Conservation (phyloP, 1,284 basidiomycete genomes). For the Chalciporus sp. region DNA sequence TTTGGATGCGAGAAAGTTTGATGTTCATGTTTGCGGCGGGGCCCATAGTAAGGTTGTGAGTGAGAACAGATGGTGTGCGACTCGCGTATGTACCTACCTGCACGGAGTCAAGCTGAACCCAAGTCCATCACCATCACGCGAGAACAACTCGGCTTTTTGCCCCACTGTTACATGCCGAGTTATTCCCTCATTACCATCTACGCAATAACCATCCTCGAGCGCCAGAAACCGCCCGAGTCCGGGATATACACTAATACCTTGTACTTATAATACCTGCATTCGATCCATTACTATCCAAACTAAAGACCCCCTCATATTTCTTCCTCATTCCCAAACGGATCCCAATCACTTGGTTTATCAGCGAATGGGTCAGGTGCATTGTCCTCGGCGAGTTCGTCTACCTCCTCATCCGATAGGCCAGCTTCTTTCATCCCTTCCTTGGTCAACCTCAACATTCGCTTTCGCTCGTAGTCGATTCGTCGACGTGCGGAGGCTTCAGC, state of each 20-base stretch:
- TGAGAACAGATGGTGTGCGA: too few species aligned
- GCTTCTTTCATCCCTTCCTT: constrained; percentile 33
- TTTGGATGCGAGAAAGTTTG: too few species aligned
- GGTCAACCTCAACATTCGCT: constrained; percentile 30
- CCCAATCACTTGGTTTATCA: constrained; percentile 36
- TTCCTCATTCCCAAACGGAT: constrained; percentile 31
- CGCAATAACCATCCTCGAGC: neutral
- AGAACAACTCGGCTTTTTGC: too few species aligned
- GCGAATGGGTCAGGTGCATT: constrained; percentile 26
- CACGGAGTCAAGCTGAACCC: too few species aligned
- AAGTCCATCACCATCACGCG: too few species aligned
- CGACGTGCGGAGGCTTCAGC: constrained; percentile 28
- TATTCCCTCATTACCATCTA: neutral
- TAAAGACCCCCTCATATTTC: constrained; percentile 15
- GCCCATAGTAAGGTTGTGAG: too few species aligned
- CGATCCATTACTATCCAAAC: neutral
- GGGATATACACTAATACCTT: neutral
- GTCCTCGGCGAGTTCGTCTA: constrained; percentile 21
- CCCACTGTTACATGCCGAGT: neutral
- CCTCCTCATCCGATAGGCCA: constrained; percentile 27
- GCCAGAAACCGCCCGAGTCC: neutral
- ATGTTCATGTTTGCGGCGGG: too few species aligned
- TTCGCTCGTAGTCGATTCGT: constrained; percentile 34
- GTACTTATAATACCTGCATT: neutral
- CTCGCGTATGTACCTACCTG: too few species aligned